These are phyloP conservation scores for Salinomyces thailandicus DNA, from an alignment of 2,329 filamentous ascomycete species.

Conservation along the genomic window DNA sequence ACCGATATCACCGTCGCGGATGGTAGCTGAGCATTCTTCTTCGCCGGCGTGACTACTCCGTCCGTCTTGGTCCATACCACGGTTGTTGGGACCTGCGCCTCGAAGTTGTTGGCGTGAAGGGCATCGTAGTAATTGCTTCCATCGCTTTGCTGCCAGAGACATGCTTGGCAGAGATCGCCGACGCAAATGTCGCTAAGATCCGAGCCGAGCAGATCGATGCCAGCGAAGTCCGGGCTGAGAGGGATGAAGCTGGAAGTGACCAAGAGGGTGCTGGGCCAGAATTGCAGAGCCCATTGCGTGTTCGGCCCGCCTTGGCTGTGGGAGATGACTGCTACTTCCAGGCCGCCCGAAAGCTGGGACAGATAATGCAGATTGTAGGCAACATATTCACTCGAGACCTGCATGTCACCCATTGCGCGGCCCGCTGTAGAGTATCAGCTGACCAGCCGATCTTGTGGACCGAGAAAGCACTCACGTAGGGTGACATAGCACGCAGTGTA, in stretches of 20 bases:
- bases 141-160: conserved; percentile 21
- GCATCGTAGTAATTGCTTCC: conserved; percentile 22
- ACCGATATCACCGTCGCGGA: conserved; percentile 16
- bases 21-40: conserved; percentile 20
- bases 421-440: conserved; percentile 10
- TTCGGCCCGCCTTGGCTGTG: conserved; percentile 23
- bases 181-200: conserved; percentile 16
- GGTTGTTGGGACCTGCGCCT: conserved; percentile 20
- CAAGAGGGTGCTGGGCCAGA: conserved; percentile 21
- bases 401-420: conserved; percentile 24
- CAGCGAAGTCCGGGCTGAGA: conserved; percentile 21
- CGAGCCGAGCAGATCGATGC: conserved; percentile 17
- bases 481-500: conserved; percentile 24
- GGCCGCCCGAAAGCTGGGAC: conserved; percentile 17
- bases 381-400: conserved; percentile 22
- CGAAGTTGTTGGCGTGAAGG: conserved; percentile 16
- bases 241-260: conserved; percentile 19
- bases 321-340: conserved; percentile 17
- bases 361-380: conserved; percentile 23
- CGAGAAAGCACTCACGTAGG: conserved; percentile 12
- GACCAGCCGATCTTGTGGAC: background rate
- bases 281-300: conserved; percentile 24
- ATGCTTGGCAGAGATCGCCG: conserved; percentile 19
- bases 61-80: conserved; percentile 21
- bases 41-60: conserved; percentile 18